Evolutionary conservation across 2,329 filamentous ascomycete genomes (phyloP).

Genomic region (Corynespora cassiicola): DNA sequence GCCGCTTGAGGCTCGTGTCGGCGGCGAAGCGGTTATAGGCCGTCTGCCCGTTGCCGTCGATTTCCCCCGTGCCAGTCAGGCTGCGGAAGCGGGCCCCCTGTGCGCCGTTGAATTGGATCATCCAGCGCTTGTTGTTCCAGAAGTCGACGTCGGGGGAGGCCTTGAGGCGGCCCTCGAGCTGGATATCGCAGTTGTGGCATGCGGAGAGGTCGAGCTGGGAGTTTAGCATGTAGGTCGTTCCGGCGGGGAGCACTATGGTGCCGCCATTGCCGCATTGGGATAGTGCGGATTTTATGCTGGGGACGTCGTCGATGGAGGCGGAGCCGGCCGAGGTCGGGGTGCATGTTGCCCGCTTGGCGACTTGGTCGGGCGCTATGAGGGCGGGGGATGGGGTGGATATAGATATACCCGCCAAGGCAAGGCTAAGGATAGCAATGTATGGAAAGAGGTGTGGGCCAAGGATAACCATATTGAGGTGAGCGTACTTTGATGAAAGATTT

Average conservation of each 20-base stretch:
- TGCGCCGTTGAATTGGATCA: constrained; percentile 39
- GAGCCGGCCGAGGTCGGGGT: constrained; percentile 39
- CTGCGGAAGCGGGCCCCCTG: constrained; percentile 50
- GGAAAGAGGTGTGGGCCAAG: too few relatives aligned
- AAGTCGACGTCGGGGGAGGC: neutral
- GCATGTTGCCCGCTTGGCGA: constrained; percentile 30
- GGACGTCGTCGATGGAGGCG: constrained; percentile 49
- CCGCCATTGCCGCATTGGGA: constrained; percentile 51
- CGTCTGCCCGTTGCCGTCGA: constrained; percentile 53
- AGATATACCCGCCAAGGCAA: too few relatives aligned
- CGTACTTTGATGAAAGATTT: too few relatives aligned
- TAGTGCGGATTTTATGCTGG: constrained; percentile 53
- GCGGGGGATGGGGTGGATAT: too few relatives aligned
- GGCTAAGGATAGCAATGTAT: too few relatives aligned
- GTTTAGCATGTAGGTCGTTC: constrained; percentile 51
- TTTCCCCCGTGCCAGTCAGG: constrained; percentile 48
- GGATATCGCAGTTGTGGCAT: constrained; percentile 53
- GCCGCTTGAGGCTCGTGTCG: constrained; percentile 14
- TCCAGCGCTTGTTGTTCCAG: constrained; percentile 1
- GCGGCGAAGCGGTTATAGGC: constrained; percentile 48
- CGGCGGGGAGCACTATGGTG: constrained; percentile 53
- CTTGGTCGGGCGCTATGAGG: too few relatives aligned
- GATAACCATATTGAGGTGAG: too few relatives aligned
- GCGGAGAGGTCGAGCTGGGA: constrained; percentile 50
- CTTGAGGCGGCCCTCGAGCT: constrained; percentile 54